A percentile compares a stretch with the other conserved stretches of the same genome.
These are phyloP conservation scores for Anthoceros angustus DNA, from an alignment of 225 moss, liverwort and hornwort genomes.

Conservation along the genomic window DNA sequence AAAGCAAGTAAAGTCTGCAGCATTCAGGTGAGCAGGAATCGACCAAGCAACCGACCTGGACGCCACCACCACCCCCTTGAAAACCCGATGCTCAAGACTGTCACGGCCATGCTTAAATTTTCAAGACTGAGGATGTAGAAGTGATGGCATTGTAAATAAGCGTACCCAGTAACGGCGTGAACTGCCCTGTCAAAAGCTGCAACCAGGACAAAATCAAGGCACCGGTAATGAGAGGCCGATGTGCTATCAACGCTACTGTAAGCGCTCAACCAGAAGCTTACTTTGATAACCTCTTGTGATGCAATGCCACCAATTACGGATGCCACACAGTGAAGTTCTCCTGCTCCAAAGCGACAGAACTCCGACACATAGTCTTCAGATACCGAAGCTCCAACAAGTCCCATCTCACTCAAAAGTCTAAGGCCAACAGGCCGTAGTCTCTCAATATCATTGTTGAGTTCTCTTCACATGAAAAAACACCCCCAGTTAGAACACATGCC, in stretches of 20 bases:
- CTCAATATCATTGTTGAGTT: conserved; percentile 65
- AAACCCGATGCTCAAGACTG: too few relatives aligned
- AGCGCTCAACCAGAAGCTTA: conserved; percentile 6
- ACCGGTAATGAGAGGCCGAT: background rate
- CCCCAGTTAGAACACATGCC: background rate
- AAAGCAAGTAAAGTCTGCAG: too few relatives aligned
- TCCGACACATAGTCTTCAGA: conserved; percentile 68
- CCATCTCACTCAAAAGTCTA: conserved; percentile 64
- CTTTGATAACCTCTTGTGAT: conserved; percentile 93
- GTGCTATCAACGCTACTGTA: too few relatives aligned
- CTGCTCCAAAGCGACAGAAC: conserved; percentile 83
- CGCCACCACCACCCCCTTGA: too few relatives aligned
- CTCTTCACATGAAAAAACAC: conserved; percentile 21
- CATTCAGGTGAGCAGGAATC: too few relatives aligned
- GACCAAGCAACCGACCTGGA: too few relatives aligned
- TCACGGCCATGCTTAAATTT: conserved; percentile 18
- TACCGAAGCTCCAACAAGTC: conserved; percentile 45
- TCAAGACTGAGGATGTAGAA: conserved; percentile 66
- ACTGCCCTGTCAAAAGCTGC: conserved; percentile 89
- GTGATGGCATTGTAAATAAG: conserved; percentile 88
- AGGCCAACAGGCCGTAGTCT: conserved; percentile 53
- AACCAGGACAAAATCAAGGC: conserved; percentile 9
- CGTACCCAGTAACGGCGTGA: conserved; percentile 72
- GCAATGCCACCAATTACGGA: conserved; percentile 91
- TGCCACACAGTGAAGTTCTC: conserved; percentile 88